These are phyloP conservation scores for Lachancea dasiensis DNA, from an alignment of 805 yeast species.

Conservation along the genomic window DNA sequence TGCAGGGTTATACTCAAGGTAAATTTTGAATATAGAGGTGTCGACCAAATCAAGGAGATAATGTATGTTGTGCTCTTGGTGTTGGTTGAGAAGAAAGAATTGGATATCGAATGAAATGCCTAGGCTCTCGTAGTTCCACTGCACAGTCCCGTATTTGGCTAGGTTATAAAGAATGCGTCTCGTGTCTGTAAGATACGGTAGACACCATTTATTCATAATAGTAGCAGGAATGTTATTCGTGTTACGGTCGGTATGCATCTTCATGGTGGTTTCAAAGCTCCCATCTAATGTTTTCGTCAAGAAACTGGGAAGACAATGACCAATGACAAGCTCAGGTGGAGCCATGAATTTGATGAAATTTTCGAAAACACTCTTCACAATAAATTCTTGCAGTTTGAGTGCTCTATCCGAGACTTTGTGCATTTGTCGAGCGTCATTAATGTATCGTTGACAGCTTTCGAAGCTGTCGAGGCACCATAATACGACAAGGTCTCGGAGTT, in stretches of 20 bases:
- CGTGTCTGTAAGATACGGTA: constrained; percentile 43
- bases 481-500: constrained; percentile 29
- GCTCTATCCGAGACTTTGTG: constrained; percentile 2
- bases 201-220: constrained; percentile 31
- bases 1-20: constrained; percentile 59
- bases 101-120: constrained; percentile 20
- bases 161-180: constrained; percentile 38
- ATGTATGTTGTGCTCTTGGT: constrained; percentile 33
- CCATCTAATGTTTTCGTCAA: constrained; percentile 7
- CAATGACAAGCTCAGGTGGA: constrained; percentile 48
- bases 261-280: constrained; percentile 13
- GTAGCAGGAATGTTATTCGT: constrained; percentile 7
- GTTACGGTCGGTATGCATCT: constrained; percentile 5
- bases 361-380: constrained; percentile 20
- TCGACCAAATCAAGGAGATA: constrained; percentile 51
- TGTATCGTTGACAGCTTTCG: constrained; percentile 16
- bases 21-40: constrained; percentile 71
- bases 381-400: constrained; percentile 15
- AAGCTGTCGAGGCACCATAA: constrained; percentile 26
- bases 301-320: constrained; percentile 37
- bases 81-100: constrained; percentile 28
- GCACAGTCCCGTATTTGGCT: constrained; percentile 13
- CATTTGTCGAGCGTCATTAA: neutral
- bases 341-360: constrained; percentile 51
- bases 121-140: constrained; percentile 21